Percentiles rank a stretch among this genome's conserved stretches.
Evolutionary conservation across 2,329 filamentous ascomycete species (phyloP).

Genomic region (Zelopaecilomyces penicillatus): DNA sequence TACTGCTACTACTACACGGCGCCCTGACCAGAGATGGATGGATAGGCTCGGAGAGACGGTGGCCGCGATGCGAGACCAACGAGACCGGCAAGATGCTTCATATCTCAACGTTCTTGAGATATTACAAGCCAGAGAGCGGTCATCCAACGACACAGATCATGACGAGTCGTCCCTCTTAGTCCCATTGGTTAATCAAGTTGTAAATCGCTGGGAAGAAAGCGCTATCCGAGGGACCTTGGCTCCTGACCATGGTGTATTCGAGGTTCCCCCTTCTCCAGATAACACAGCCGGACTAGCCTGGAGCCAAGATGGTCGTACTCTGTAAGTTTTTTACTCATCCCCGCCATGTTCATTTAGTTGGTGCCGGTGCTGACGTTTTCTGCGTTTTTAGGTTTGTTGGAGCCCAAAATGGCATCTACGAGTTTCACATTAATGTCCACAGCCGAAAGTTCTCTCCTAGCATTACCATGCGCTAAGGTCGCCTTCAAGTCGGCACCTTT

Average conservation of each 20-base stretch:
- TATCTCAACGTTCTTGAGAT: conserved; percentile 31
- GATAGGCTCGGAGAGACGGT: conserved; percentile 28
- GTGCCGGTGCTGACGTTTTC: conserved; percentile 13
- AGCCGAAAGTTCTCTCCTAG: conserved; percentile 52
- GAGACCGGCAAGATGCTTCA: conserved; percentile 26
- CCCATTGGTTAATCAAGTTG: conserved; percentile 30
- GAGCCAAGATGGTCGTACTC: conserved; percentile 50
- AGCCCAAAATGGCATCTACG: conserved; percentile 66
- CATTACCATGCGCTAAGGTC: conserved; percentile 38
- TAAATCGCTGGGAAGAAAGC: conserved; percentile 30
- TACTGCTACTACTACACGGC: conserved; percentile 9
- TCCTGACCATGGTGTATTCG: conserved; percentile 32
- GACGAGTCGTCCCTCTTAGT: conserved; percentile 29
- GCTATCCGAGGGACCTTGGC: conserved; percentile 23
- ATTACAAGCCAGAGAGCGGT: conserved; percentile 26
- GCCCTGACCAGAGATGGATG: conserved; percentile 24
- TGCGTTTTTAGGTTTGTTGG: conserved; percentile 44
- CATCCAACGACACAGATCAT: conserved; percentile 21
- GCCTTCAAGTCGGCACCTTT: too few species aligned
- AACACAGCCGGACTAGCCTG: conserved; percentile 55
- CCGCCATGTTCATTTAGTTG: neutral
- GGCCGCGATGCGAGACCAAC: conserved; percentile 26
- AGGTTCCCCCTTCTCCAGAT: conserved; percentile 38
- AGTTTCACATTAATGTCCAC: conserved; percentile 58
- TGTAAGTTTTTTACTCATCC: conserved; percentile 39